These are phyloP conservation scores for Exserohilum turcica DNA, from an alignment of 2,329 filamentous ascomycete species.

Conservation along the genomic window DNA sequence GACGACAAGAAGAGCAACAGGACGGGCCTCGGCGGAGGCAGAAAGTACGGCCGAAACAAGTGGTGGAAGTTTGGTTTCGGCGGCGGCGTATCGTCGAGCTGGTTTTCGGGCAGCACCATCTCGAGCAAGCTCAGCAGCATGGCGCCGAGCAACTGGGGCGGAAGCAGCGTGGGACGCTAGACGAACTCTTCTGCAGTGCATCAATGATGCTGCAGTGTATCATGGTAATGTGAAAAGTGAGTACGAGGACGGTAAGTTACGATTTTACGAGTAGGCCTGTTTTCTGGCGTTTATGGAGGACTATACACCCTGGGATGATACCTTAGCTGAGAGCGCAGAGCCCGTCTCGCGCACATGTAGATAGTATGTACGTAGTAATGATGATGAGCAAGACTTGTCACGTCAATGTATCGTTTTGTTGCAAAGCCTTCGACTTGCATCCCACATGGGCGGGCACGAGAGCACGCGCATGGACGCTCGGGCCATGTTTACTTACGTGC, in stretches of 20 bases:
- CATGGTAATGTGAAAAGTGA: conserved; percentile 7
- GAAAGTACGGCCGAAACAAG: conserved; percentile 17
- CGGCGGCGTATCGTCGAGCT: conserved; percentile 36
- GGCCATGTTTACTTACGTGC: conserved; percentile 10
- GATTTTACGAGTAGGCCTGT: conserved; percentile 10
- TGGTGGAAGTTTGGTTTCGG: conserved; percentile 38
- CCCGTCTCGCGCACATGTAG: background rate
- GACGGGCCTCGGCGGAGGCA: conserved; percentile 37
- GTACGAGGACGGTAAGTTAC: conserved; percentile 3
- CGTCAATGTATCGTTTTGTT: background rate
- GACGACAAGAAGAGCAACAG: conserved; percentile 34
- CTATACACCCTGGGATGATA: conserved; percentile 13
- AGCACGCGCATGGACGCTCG: conserved; percentile 1
- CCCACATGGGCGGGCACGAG: background rate
- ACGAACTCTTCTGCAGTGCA: background rate
- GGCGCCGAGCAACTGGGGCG: conserved; percentile 42
- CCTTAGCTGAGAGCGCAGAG: conserved; percentile 3
- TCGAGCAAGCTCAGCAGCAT: conserved; percentile 46
- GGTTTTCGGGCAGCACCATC: conserved; percentile 46
- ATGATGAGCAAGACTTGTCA: conserved; percentile 1
- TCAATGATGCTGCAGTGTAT: background rate
- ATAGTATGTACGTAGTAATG: conserved; percentile 13
- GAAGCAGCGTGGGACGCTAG: conserved; percentile 34
- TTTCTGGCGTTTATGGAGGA: conserved; percentile 5
- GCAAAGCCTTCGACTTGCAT: background rate